Evolutionary conservation across 179 eudicot species (phyloP).

Genomic region (Kewa caespitosa): DNA sequence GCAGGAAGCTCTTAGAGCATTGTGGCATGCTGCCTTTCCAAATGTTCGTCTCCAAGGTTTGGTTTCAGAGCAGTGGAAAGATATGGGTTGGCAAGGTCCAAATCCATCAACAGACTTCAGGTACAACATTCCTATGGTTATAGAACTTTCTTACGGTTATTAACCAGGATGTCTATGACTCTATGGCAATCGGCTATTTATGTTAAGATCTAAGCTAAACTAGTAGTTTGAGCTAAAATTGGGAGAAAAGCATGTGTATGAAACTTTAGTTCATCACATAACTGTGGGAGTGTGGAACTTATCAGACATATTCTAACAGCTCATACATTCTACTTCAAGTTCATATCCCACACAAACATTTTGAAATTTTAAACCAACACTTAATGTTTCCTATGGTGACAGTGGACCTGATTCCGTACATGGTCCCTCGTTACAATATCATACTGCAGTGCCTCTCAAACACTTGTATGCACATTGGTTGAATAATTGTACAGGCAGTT

Average conservation of each 20-base stretch:
- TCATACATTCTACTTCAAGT: too few relatives aligned
- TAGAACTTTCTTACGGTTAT: background rate
- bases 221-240: background rate
- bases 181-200: background rate
- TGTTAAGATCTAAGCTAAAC: background rate
- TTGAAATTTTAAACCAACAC: too few relatives aligned
- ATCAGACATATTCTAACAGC: too few relatives aligned
- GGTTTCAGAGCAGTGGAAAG: constrained; percentile 97
- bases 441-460: too few relatives aligned
- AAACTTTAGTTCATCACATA: background rate
- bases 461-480: too few relatives aligned
- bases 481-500: too few relatives aligned
- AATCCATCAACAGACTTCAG: constrained; percentile 96
- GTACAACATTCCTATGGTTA: constrained; percentile 27
- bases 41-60: constrained; percentile 57
- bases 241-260: background rate
- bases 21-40: constrained; percentile 81
- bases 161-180: background rate
- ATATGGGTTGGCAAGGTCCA: constrained; percentile 97
- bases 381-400: too few relatives aligned
- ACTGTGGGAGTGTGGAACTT: background rate
- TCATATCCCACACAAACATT: too few relatives aligned
- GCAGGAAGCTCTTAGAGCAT: constrained; percentile 67
- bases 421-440: too few relatives aligned
- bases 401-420: too few relatives aligned